phyloP scores from a whole-genome alignment of 1,284 basidiomycete genomes.

The Ceratobasidium sp. region DNA sequence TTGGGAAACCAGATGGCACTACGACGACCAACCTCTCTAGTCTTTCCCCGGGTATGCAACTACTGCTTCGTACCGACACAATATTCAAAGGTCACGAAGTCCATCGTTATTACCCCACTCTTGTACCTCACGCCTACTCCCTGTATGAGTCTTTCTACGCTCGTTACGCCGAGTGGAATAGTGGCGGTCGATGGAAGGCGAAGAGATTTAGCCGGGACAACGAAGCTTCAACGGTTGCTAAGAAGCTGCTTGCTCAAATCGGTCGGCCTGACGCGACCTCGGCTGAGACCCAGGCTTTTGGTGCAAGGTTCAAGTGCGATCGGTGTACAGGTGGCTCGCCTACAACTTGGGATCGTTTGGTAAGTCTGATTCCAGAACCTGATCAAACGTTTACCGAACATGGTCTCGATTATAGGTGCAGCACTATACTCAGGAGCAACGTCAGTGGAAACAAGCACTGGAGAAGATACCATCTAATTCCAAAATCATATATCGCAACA shows the following conservation, averaged over 20 bases:
- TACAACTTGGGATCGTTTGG: constrained; percentile 10
- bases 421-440: background rate
- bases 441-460: background rate
- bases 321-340: background rate
- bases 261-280: constrained; percentile 22
- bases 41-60: constrained; percentile 5
- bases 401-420: background rate
- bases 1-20: background rate
- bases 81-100: background rate
- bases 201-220: background rate
- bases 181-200: background rate
- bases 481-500: background rate
- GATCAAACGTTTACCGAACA: no score
- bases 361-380: background rate
- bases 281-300: constrained; percentile 7
- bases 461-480: background rate
- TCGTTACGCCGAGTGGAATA: no score
- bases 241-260: background rate
- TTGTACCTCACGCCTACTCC: no score
- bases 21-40: constrained; percentile 5
- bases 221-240: background rate
- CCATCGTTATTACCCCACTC: no score
- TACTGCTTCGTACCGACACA: constrained; percentile 17
- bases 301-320: background rate
- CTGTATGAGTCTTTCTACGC: no score